These are phyloP conservation scores for Hypoxylon sp. DNA, from an alignment of 2,329 filamentous ascomycete genomes.

Conservation along the genomic window DNA sequence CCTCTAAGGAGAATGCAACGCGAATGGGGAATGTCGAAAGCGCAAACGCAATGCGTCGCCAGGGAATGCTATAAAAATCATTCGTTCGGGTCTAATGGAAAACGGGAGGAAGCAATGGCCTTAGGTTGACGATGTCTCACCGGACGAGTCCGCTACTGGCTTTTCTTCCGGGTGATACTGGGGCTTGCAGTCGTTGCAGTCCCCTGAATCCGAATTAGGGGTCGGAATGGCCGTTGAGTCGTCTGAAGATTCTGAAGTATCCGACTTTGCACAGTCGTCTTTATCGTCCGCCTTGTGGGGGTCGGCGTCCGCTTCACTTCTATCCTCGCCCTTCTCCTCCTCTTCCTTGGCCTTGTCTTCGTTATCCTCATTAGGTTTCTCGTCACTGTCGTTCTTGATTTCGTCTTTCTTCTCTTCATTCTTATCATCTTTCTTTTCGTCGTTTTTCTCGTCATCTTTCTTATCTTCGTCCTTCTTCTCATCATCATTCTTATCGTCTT, in stretches of 20 bases:
- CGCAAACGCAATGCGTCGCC: constrained; percentile 29
- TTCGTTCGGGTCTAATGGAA: not conserved
- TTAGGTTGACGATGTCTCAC: constrained; percentile 26
- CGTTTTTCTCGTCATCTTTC: constrained; percentile 22
- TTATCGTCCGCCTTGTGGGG: constrained; percentile 36
- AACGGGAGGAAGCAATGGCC: not conserved
- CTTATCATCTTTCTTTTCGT: constrained; percentile 23
- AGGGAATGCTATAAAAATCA: constrained; percentile 18
- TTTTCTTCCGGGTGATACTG: constrained; percentile 39
- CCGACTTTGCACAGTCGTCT: constrained; percentile 49
- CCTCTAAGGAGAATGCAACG: not conserved
- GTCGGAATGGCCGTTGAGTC: constrained; percentile 49
- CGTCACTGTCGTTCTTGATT: constrained; percentile 49
- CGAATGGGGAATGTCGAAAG: constrained; percentile 15
- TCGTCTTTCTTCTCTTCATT: constrained; percentile 32
- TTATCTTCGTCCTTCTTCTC: constrained; percentile 47
- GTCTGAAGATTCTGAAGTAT: constrained; percentile 50
- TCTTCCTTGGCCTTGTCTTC: constrained; percentile 21
- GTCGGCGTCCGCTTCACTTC: constrained; percentile 43
- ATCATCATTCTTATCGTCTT: constrained; percentile 48
- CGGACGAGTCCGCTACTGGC: not conserved
- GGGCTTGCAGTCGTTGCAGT: constrained; percentile 49
- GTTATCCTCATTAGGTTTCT: constrained; percentile 18
- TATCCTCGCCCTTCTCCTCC: constrained; percentile 49
- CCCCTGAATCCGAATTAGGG: constrained; percentile 48